Evolutionary conservation across 2,329 filamentous ascomycete species (phyloP).

Genomic region (Chaetomium olivaceum): DNA sequence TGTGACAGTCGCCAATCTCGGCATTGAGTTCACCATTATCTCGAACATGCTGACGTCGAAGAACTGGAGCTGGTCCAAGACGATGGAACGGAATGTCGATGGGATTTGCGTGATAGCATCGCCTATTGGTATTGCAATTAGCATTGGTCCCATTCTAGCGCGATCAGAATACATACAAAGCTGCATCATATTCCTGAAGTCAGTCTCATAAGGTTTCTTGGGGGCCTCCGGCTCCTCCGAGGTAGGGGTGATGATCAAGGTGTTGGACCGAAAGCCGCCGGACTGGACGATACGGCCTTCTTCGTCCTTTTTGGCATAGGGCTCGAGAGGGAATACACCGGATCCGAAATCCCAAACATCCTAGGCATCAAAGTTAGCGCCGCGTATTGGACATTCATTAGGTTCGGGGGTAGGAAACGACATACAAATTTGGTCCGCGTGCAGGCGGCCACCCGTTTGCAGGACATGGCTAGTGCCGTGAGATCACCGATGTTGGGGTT

Average conservation of each 20-base stretch:
- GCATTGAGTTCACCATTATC: constrained; percentile 28
- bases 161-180: constrained; percentile 16
- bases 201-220: constrained; percentile 13
- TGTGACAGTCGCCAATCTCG: constrained; percentile 25
- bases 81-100: constrained; percentile 22
- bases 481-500: constrained; percentile 24
- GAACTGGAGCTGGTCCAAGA: constrained; percentile 28
- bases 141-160: not conserved
- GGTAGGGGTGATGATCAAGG: constrained; percentile 14
- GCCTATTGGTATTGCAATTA: constrained; percentile 8
- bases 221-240: not conserved
- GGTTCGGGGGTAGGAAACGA: not conserved
- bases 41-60: constrained; percentile 24
- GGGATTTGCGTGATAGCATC: constrained; percentile 3
- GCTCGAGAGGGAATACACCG: not conserved
- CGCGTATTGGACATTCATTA: not conserved
- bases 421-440: constrained; percentile 6
- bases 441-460: constrained; percentile 8
- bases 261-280: constrained; percentile 15
- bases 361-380: constrained; percentile 9
- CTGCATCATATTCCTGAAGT: constrained; percentile 8
- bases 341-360: constrained; percentile 15
- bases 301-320: not conserved
- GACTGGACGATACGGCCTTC: not conserved
- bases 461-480: constrained; percentile 24